These are phyloP conservation scores for Fistulifera pelliculosa DNA, from an alignment of 108 stramenopile species.

Conservation along the genomic window DNA sequence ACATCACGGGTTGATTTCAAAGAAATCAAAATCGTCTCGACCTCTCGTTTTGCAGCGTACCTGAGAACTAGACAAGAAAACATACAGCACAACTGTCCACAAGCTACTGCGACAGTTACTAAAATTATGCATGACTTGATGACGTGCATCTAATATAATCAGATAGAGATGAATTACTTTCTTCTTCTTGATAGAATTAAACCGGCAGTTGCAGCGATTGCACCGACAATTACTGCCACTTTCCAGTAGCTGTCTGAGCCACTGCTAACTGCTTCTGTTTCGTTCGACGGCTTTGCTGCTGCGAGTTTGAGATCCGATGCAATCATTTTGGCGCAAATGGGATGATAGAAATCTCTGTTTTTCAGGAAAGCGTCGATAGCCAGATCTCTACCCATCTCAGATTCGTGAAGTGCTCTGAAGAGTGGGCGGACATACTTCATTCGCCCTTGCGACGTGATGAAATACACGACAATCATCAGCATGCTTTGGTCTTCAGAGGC, in stretches of 20 bases:
- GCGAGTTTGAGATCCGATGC: slow-evolving; percentile 47
- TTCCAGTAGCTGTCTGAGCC: not conserved
- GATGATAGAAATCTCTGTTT: slow-evolving; percentile 88
- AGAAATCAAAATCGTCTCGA: not conserved
- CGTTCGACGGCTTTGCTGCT: not conserved
- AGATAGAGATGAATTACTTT: not conserved
- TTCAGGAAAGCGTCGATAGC: slow-evolving; percentile 77
- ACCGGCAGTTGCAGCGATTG: not conserved
- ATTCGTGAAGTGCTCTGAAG: slow-evolving; percentile 70
- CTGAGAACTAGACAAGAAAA: too few relatives aligned
- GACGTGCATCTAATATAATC: too few relatives aligned
- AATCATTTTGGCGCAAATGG: slow-evolving; percentile 90
- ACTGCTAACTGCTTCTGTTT: not conserved
- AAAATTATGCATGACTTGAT: too few relatives aligned
- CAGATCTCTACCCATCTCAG: slow-evolving; percentile 46
- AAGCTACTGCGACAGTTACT: too few relatives aligned
- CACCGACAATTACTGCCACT: not conserved
- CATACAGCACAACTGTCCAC: too few relatives aligned
- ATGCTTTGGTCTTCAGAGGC: slow-evolving; percentile 57
- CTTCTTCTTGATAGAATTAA: not conserved
- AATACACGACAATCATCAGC: slow-evolving; percentile 59
- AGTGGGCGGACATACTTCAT: slow-evolving; percentile 98
- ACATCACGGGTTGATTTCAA: not conserved
- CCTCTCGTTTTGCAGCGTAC: not conserved
- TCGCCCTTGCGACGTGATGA: slow-evolving; percentile 93